Evolutionary conservation across 805 yeast genomes (phyloP), one percentile per base, ranked within the genome.

Genomic region (Kuraishia ogatae): DNA sequence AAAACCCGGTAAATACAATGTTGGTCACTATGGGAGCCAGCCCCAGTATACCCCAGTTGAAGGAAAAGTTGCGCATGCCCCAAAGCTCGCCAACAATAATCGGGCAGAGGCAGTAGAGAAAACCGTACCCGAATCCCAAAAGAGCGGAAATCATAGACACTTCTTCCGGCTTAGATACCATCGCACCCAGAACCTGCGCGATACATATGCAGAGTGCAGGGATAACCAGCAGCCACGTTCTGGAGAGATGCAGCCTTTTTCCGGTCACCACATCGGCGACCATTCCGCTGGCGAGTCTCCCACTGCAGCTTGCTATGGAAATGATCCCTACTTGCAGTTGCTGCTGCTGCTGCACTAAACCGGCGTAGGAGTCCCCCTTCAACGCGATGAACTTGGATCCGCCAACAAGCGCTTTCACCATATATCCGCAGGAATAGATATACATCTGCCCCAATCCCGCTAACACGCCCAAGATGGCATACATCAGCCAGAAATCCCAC

Each of bases 391-490:
- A 58, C 0, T 58, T 55, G 2, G 61, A 57, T 1, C 62, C 68
- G 2, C 62, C 66, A 20, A 68, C 62, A 46, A 82, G 67, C 0
- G 87, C 80, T 53, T 73, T 72, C 15, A 84, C 87, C 61, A 87
- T 79, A 62, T 83, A 85, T 0, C 96, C 96, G 46, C 87, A 81
- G 0, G 89, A 81, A 60, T 83, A 85, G 48, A 87, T 87, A 64
- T 84, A 88, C 79, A 85, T 80, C 61, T 87, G 93, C 26, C 91
- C 87, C 55, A 82, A 65, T 0, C 90, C 92, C 10, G 87, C 80
- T 19, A 81, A 63, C 21, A 84, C 59, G 0, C 89, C 81, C 29
- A 84, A 70, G 19, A 81, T 67, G 1, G 72, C 23, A 47, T 77
- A 75, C 54, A 84, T 77, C 5, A 74, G 64, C 77, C 88, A 77